Base-by-base conservation (phyloP, 495 filamentous ascomycete species). In the Cercophora sp. region DNA sequence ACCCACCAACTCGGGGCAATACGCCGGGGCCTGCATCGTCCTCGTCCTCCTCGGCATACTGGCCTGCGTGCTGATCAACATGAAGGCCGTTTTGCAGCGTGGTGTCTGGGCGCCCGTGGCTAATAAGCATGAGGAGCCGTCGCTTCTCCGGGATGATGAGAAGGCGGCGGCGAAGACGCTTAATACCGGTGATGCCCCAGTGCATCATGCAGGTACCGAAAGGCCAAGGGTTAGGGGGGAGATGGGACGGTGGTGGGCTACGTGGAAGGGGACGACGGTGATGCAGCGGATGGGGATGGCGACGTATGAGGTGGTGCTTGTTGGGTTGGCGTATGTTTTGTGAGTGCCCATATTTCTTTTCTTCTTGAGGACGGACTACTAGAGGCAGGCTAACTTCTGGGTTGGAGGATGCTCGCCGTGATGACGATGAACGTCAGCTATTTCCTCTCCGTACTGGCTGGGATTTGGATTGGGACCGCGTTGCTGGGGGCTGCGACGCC, bases 21-120 rank as follows among this genome's bases (percentile, higher is more conserved):
- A 92, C 57, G 86, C 81, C 0, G 86, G 79, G n/a, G 88, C 85
- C 27, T 91, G 87, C 60, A 82, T 91, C 55, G 88, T 89, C 59
- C 75, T 91, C 46, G 79, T 88, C 63, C 41, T 83, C 19, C 78
- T 91, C 24, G 80, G 82, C 15, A 70, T 85, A 49, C 64, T 86
- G 50, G 80, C 76, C 63, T 82, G 87, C 22, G 70, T 66, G n/a
- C 67, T 88, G 3, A 66, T 85, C 27, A 87, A 86, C 3, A 69
- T 82, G 3, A 53, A 53, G 40, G 20, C 51, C 27, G 51, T 53
- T 9, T 20, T 53, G 83, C 5, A 71, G 79, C 46, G 84, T 82
- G 54, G 52, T 47, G 42, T 63, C 47, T 62, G 61, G 61, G 19
- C 19, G 41, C 41, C 41, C 3, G 22, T 20, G 5, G 11, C 9